Conservation (phyloP, 2,329 filamentous ascomycete genomes). For the Aspergillus felis region DNA sequence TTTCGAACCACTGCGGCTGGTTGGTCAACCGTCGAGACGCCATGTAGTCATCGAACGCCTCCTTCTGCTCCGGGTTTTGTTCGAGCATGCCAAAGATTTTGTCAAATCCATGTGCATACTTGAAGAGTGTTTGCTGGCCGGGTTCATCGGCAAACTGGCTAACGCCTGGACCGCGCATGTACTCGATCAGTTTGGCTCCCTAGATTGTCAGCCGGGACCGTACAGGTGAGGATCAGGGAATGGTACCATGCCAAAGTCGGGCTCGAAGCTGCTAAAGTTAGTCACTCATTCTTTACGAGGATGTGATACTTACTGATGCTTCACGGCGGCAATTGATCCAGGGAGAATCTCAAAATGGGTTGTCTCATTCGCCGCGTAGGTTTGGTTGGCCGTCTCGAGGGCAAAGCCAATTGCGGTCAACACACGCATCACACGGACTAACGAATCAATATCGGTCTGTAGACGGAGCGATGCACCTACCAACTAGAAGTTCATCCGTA, state of each 20-base stretch:
- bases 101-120: constrained; percentile 13
- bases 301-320: constrained; percentile 11
- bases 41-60: constrained; percentile 19
- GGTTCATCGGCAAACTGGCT: constrained; percentile 2
- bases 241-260: constrained; percentile 9
- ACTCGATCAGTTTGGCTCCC: constrained; percentile 10
- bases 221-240: background rate
- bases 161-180: constrained; percentile 16
- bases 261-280: constrained; percentile 1
- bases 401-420: constrained; percentile 14
- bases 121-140: constrained; percentile 9
- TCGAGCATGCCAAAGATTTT: constrained; percentile 14
- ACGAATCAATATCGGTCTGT: background rate
- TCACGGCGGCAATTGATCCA: constrained; percentile 13
- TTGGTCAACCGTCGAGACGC: constrained; percentile 9
- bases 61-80: constrained; percentile 14
- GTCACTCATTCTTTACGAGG: background rate
- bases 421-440: constrained; percentile 16
- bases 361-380: constrained; percentile 14
- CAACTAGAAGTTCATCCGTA: constrained; percentile 9
- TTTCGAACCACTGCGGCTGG: constrained; percentile 17
- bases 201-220: background rate
- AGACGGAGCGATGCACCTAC: background rate
- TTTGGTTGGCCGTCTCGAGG: constrained; percentile 13
- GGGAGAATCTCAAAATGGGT: constrained; percentile 14